Conservation (phyloP, 2,329 filamentous ascomycete species). For the Colletotrichum filicis region DNA sequence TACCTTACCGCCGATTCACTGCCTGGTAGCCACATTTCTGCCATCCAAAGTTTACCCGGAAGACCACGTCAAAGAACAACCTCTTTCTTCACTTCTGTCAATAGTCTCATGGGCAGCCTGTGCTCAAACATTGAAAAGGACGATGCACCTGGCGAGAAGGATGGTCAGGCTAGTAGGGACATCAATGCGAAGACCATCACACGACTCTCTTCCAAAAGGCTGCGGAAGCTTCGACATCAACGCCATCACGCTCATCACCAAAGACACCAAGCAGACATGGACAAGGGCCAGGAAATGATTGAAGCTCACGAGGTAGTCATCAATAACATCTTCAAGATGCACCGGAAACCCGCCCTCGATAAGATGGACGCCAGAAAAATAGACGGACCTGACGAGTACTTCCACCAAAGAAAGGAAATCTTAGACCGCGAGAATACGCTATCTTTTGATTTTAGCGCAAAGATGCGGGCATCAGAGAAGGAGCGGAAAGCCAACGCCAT, state of each 20-base stretch:
- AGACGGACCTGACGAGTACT: conserved; percentile 42
- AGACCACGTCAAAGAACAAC: no score
- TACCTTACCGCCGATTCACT: background rate
- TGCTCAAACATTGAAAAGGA: conserved; percentile 37
- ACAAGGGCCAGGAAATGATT: conserved; percentile 25
- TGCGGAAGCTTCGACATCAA: conserved; percentile 20
- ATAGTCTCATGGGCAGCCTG: conserved; percentile 28
- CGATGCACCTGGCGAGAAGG: conserved; percentile 33
- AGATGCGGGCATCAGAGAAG: conserved; percentile 42
- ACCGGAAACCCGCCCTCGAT: conserved; percentile 16
- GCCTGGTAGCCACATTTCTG: background rate
- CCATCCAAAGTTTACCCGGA: background rate
- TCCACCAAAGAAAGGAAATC: conserved; percentile 43
- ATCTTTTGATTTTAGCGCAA: conserved; percentile 54
- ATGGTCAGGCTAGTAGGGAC: conserved; percentile 33
- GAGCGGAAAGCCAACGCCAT: conserved; percentile 53
- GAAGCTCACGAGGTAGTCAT: conserved; percentile 29
- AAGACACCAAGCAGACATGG: conserved; percentile 16
- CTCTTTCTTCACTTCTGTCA: background rate
- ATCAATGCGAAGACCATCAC: conserved; percentile 3
- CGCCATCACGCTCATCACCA: background rate
- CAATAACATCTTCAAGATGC: conserved; percentile 13
- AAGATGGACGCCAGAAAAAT: background rate
- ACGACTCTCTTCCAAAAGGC: conserved; percentile 26
- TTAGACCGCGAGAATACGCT: conserved; percentile 47